These are phyloP conservation scores for Coprinopsis sp. DNA, from an alignment of 768 basidiomycete species.

Conservation along the genomic window DNA sequence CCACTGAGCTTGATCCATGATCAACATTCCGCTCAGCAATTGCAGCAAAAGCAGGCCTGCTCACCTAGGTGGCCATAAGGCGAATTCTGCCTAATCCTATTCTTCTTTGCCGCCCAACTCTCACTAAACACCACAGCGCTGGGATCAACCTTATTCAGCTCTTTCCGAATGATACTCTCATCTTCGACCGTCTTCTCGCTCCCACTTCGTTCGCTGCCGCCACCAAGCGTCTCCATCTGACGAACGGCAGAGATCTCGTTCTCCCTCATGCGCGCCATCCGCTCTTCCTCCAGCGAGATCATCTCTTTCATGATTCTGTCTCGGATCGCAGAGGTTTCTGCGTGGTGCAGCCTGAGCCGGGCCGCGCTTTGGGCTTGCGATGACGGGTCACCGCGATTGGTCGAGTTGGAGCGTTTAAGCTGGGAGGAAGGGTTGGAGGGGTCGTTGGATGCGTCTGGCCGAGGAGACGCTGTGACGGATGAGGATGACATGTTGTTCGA, in stretches of 20 bases:
- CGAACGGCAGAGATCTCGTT: slow-evolving; percentile 67
- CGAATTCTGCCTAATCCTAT: slow-evolving; percentile 86
- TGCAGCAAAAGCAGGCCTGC: slow-evolving; percentile 12
- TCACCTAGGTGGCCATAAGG: slow-evolving; percentile 93
- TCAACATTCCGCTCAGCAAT: slow-evolving; percentile 1
- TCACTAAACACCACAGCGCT: slow-evolving; percentile 95
- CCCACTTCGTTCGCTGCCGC: slow-evolving; percentile 43
- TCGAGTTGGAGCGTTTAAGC: slow-evolving; percentile 5
- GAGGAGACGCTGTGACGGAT: slow-evolving; percentile 17
- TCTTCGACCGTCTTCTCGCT: slow-evolving; percentile 76
- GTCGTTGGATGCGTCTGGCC: slow-evolving; percentile 13
- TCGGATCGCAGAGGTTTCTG: slow-evolving; percentile 86
- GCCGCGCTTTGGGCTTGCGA: slow-evolving; percentile 12
- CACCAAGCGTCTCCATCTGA: no score
- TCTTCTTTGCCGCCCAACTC: slow-evolving; percentile 93
- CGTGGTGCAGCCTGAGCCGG: slow-evolving; percentile 71
- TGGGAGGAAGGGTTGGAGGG: no score
- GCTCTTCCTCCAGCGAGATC: slow-evolving; percentile 92
- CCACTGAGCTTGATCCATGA: slow-evolving; percentile 55
- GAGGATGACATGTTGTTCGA: slow-evolving; percentile 63
- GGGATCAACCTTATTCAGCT: slow-evolving; percentile 92
- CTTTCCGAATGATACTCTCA: slow-evolving; percentile 87
- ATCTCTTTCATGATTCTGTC: slow-evolving; percentile 99
- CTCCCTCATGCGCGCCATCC: slow-evolving; percentile 89
- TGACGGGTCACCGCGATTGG: slow-evolving; percentile 3